Evolutionary conservation across 2,329 filamentous ascomycete genomes (phyloP).

Genomic region (Phyllosticta citribraziliensis): DNA sequence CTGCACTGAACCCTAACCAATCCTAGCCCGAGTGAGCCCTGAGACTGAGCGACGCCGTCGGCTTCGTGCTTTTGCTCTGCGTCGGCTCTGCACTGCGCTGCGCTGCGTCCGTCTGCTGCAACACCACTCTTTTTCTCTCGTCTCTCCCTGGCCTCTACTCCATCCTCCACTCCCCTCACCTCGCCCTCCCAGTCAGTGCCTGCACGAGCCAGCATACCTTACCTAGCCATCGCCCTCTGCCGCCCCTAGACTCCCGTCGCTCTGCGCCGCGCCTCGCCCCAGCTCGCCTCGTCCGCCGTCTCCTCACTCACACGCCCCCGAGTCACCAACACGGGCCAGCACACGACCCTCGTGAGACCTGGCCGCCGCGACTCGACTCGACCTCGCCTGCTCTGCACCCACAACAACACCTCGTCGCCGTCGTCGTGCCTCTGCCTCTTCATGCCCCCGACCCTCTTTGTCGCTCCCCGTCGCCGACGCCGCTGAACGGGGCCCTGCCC

Average conservation of each 20-base stretch:
- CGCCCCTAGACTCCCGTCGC: neutral
- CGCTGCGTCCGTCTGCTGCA: no score
- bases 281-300: neutral
- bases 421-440: neutral
- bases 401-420: neutral
- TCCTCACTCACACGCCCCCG: neutral
- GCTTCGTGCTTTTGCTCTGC: neutral
- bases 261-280: neutral
- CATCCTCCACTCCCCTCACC: neutral
- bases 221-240: neutral
- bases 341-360: conserved; percentile 6
- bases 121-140: neutral
- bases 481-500: neutral
- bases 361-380: conserved; percentile 9
- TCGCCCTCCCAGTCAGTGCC: neutral
- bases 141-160: neutral
- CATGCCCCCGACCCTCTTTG: neutral
- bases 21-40: neutral
- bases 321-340: conserved; percentile 5
- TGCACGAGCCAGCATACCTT: conserved; percentile 1
- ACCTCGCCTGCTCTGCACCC: neutral
- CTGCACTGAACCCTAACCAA: neutral
- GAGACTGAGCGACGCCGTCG: neutral
- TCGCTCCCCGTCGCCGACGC: neutral
- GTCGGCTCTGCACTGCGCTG: no score